Evolutionary conservation across 1,284 basidiomycete genomes (phyloP).

Genomic region (Cystobasidium pallidum): DNA sequence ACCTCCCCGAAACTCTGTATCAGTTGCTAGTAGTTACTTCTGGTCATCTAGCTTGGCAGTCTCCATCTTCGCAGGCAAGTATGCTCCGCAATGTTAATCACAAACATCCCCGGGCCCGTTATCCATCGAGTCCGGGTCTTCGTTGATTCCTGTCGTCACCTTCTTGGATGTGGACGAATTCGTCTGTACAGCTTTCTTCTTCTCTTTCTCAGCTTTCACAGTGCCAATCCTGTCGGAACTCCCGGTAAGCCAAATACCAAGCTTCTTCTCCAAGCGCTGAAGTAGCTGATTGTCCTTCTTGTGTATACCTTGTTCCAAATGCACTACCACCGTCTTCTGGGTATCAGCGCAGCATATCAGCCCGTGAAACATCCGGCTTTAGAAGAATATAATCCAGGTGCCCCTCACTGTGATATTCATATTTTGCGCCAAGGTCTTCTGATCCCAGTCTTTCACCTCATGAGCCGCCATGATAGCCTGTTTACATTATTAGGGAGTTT

Average conservation of each 20-base stretch:
- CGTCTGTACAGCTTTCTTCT: slow-evolving; percentile 1
- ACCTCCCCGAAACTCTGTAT: neutral
- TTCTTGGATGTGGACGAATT: neutral
- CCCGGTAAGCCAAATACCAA: slow-evolving; percentile 43
- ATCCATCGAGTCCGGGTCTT: neutral
- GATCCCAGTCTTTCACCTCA: slow-evolving; percentile 14
- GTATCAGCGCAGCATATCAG: too few species aligned
- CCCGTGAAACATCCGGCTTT: too few species aligned
- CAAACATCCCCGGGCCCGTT: neutral
- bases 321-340: slow-evolving; percentile 21
- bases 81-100: neutral
- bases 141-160: neutral
- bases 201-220: slow-evolving; percentile 15
- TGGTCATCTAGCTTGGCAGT: neutral
- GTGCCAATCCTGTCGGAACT: slow-evolving; percentile 9
- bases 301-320: slow-evolving; percentile 33
- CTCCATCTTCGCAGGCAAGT: neutral
- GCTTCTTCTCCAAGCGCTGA: slow-evolving; percentile 30
- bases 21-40: neutral
- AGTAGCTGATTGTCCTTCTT: slow-evolving; percentile 40
- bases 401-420: slow-evolving; percentile 21
- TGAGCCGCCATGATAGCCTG: slow-evolving; percentile 26
- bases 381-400: too few species aligned
- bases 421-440: slow-evolving; percentile 14
- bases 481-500: neutral